These are phyloP conservation scores for Malania oleifera DNA, from an alignment of 164 flowering plant species.

Conservation along the genomic window DNA sequence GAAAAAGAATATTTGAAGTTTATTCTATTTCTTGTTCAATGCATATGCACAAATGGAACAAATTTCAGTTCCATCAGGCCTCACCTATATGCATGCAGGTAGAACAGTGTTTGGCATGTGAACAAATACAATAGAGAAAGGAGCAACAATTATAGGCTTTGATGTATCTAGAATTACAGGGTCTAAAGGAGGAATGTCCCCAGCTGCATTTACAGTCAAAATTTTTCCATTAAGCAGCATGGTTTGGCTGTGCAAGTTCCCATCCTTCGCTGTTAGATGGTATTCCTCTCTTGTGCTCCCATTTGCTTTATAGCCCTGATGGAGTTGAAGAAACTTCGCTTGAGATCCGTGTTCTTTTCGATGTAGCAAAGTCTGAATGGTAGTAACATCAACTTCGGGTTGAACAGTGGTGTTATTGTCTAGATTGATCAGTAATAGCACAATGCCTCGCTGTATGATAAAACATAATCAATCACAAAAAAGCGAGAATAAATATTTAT, in stretches of 20 bases:
- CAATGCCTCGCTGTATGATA: conserved; percentile 57
- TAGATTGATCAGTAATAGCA: conserved; percentile 69
- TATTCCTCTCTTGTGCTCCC: conserved; percentile 60
- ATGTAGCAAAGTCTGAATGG: conserved; percentile 7
- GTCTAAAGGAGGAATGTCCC: conserved; percentile 52
- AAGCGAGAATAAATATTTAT: too few relatives aligned
- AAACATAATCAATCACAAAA: too few relatives aligned
- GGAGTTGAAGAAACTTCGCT: too few relatives aligned
- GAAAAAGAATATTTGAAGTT: too few relatives aligned
- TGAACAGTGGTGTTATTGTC: conserved; percentile 41
- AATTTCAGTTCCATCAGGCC: conserved; percentile 17
- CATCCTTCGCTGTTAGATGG: conserved; percentile 70
- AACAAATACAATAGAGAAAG: conserved; percentile 72
- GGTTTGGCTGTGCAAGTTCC: conserved; percentile 74
- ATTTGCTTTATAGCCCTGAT: too few relatives aligned
- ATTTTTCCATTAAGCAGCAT: conserved; percentile 73
- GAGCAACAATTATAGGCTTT: conserved; percentile 51
- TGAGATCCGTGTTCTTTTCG: too few relatives aligned
- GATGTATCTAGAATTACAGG: conserved; percentile 44
- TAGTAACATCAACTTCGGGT: conserved; percentile 29
- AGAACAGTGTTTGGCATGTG: conserved; percentile 49
- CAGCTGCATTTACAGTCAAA: conserved; percentile 41
- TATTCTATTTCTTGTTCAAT: conserved; percentile 21
- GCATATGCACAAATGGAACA: conserved; percentile 22
- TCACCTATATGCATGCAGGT: conserved; percentile 53